Percentiles rank a stretch among this genome's conserved stretches.
phyloP scores from a whole-genome alignment of 805 yeast genomes.

The Nakazawaea wyomingensis region DNA sequence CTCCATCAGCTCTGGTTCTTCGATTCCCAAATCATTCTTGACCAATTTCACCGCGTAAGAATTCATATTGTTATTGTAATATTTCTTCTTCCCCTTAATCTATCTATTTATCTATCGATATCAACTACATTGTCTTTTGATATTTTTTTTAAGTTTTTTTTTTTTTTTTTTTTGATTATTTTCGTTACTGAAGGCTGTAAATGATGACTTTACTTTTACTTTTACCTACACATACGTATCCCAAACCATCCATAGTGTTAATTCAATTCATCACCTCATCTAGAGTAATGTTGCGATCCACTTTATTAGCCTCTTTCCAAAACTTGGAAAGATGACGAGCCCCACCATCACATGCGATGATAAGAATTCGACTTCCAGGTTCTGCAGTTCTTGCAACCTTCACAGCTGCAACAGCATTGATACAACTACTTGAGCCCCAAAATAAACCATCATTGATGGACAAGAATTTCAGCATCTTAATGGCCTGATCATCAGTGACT shows the following conservation, averaged over 20 bases:
- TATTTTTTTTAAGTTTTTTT: background rate
- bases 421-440: constrained; percentile 90
- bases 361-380: constrained; percentile 67
- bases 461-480: constrained; percentile 81
- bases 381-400: constrained; percentile 44
- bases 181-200: background rate
- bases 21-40: constrained; percentile 3
- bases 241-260: too few species aligned
- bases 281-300: constrained; percentile 30
- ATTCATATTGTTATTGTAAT: background rate
- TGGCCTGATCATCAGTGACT: constrained; percentile 75
- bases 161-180: background rate
- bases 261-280: constrained; percentile 30
- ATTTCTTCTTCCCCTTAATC: background rate
- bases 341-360: constrained; percentile 92
- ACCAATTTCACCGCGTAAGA: background rate
- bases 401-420: constrained; percentile 87
- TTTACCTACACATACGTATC: too few species aligned
- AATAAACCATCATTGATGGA: constrained; percentile 85
- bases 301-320: constrained; percentile 66
- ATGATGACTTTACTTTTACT: too few species aligned
- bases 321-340: constrained; percentile 85
- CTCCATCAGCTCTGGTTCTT: background rate
- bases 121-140: background rate
- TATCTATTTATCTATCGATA: background rate